Evolutionary conservation across 208 protist genomes (phyloP).

Genomic region (Leishmania amazonensis): DNA sequence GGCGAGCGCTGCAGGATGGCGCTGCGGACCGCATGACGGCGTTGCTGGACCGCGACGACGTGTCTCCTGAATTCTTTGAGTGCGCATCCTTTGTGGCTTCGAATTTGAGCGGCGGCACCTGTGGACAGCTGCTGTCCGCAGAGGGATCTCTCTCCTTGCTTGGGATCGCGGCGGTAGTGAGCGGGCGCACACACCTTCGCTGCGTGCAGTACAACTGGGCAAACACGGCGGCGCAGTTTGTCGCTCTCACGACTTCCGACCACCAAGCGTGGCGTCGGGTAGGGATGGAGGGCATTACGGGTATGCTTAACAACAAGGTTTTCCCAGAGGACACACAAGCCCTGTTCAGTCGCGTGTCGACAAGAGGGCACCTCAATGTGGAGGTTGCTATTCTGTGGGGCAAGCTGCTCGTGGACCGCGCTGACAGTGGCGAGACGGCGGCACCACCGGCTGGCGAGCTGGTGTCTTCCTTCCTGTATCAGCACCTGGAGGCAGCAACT

Average conservation of each 20-base stretch:
- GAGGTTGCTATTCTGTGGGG: conserved; percentile 34
- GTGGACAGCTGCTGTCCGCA: neutral
- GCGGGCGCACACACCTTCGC: conserved; percentile 5
- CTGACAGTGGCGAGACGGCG: neutral
- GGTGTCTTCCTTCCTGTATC: conserved; percentile 17
- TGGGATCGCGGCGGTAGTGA: conserved; percentile 26
- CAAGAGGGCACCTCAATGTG: conserved; percentile 10
- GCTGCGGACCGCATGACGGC: conserved; percentile 17
- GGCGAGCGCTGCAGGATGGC: conserved; percentile 6
- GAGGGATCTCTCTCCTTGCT: conserved; percentile 10
- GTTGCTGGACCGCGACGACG: conserved; percentile 6
- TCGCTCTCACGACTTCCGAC: conserved; percentile 1
- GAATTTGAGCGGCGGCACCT: conserved; percentile 8
- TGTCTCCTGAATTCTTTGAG: conserved; percentile 31
- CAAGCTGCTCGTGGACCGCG: conserved; percentile 8
- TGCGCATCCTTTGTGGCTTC: conserved; percentile 29
- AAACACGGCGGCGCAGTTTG: conserved; percentile 5
- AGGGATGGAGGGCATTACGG: conserved; percentile 35
- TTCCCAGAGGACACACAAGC: neutral
- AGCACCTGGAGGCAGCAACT: neutral
- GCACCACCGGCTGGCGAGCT: conserved; percentile 4
- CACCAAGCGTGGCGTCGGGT: conserved; percentile 19
- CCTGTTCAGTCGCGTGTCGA: neutral
- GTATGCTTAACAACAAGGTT: conserved; percentile 11
- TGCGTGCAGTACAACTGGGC: neutral